Percentiles rank a stretch among this genome's conserved stretches.
Conservation (phyloP, 768 basidiomycete species). For the Suillus ampliporus region DNA sequence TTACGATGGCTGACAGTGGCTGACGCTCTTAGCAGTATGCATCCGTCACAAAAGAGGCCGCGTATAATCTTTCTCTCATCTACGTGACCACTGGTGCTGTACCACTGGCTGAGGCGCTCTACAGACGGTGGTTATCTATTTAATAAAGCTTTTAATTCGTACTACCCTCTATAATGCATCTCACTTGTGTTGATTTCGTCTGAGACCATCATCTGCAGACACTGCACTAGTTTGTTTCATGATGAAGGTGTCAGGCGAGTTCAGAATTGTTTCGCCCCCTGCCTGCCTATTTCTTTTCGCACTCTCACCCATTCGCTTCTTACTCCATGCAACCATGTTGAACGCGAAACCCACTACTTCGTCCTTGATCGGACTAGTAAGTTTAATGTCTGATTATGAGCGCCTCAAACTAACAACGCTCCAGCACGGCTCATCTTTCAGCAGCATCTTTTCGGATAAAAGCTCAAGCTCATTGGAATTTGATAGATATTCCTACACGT, state of each 20-base stretch:
- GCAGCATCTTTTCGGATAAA: slow-evolving; percentile 24
- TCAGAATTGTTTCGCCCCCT: background rate
- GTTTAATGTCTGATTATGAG: background rate
- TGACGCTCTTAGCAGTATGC: slow-evolving; percentile 43
- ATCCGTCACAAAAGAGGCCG: slow-evolving; percentile 74
- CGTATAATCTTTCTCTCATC: slow-evolving; percentile 86
- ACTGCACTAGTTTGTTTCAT: background rate
- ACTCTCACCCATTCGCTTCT: background rate
- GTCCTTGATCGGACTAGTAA: slow-evolving; percentile 20
- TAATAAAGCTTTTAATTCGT: slow-evolving; percentile 34
- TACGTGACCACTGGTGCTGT: slow-evolving; percentile 81
- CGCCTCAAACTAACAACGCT: background rate
- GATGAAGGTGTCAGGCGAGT: background rate
- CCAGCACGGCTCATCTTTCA: slow-evolving; percentile 17
- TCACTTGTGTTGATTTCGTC: slow-evolving; percentile 3
- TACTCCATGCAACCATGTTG: slow-evolving; percentile 17
- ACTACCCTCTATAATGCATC: slow-evolving; percentile 8
- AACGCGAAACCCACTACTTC: slow-evolving; percentile 18
- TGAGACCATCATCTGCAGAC: background rate
- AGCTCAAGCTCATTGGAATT: slow-evolving; percentile 16
- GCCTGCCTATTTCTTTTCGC: slow-evolving; percentile 3
- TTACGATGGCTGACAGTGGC: slow-evolving; percentile 1
- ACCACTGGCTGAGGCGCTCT: slow-evolving; percentile 70
- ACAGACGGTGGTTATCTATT: slow-evolving; percentile 83
- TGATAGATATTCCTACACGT: slow-evolving; percentile 23